Conservation (phyloP, 331 rosid genomes). For the Pyrus hybrid region DNA sequence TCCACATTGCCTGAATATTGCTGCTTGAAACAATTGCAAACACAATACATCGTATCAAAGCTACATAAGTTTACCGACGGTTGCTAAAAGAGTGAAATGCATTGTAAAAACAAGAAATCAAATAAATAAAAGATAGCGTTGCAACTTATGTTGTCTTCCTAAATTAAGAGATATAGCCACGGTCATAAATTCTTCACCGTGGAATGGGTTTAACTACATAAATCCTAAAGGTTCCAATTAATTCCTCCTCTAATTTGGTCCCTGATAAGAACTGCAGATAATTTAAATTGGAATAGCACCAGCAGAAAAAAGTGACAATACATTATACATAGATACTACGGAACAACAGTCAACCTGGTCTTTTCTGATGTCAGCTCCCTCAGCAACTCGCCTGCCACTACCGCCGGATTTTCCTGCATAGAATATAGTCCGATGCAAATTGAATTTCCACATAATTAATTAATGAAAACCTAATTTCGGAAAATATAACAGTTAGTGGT, state of each 20-base stretch:
- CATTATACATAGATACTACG: neutral
- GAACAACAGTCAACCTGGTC: slow-evolving; percentile 43
- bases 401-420: slow-evolving; percentile 35
- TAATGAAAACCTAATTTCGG: neutral
- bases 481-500: neutral
- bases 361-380: slow-evolving; percentile 15
- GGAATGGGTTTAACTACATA: neutral
- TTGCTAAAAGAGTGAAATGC: neutral
- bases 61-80: neutral
- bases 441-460: neutral
- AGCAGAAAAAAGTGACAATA: slow-evolving; percentile 4
- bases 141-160: neutral
- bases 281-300: neutral
- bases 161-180: neutral
- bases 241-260: neutral
- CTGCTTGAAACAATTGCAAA: slow-evolving; percentile 18
- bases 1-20: slow-evolving; percentile 12
- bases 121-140: neutral
- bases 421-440: neutral
- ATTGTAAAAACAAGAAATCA: neutral
- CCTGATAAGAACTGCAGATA: neutral
- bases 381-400: slow-evolving; percentile 14
- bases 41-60: neutral
- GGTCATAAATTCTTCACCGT: neutral
- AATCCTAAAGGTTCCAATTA: neutral